phyloP scores from a whole-genome alignment of 2,329 filamentous ascomycete genomes.

The Fusarium virguliforme region DNA sequence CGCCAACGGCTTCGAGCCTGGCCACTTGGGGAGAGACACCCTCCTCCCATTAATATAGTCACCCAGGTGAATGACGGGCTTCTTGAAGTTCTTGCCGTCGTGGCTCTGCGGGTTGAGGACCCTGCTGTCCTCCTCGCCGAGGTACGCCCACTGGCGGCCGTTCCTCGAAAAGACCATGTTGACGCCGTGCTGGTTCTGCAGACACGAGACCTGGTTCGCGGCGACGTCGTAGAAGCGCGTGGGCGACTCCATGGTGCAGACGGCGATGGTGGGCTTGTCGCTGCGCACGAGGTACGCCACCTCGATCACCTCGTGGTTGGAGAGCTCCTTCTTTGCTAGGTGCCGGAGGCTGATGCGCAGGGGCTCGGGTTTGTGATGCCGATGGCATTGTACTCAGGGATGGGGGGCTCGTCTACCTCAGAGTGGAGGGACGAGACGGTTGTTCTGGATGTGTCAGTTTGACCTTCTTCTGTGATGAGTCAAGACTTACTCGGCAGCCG shows the following conservation, averaged over 20 bases:
- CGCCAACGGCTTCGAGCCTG: slow-evolving; percentile 44
- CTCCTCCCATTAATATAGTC: slow-evolving; percentile 48
- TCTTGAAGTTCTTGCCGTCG: slow-evolving; percentile 45
- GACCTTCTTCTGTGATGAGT: neutral
- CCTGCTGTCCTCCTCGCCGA: slow-evolving; percentile 47
- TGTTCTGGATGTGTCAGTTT: slow-evolving; percentile 31
- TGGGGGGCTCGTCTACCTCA: slow-evolving; percentile 40
- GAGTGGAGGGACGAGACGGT: slow-evolving; percentile 48
- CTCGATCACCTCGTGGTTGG: slow-evolving; percentile 48
- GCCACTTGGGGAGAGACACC: slow-evolving; percentile 43
- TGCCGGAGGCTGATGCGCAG: slow-evolving; percentile 48
- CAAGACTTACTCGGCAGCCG: slow-evolving; percentile 32
- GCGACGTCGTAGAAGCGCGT: slow-evolving; percentile 49
- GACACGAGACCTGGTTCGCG: slow-evolving; percentile 41
- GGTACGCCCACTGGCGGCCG: slow-evolving; percentile 48
- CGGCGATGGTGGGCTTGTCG: slow-evolving; percentile 41
- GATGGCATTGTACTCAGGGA: slow-evolving; percentile 50
- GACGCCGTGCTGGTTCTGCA: slow-evolving; percentile 48
- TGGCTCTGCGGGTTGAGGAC: slow-evolving; percentile 43
- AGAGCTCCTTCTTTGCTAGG: slow-evolving; percentile 49
- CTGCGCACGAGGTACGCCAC: slow-evolving; percentile 44
- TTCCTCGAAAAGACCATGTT: slow-evolving; percentile 45
- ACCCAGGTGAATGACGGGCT: slow-evolving; percentile 45
- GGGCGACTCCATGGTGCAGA: slow-evolving; percentile 47
- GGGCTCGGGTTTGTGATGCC: slow-evolving; percentile 47